These are phyloP conservation scores for Aquilaria malaccensis DNA, from an alignment of 345 rosid genomes.

Conservation along the genomic window DNA sequence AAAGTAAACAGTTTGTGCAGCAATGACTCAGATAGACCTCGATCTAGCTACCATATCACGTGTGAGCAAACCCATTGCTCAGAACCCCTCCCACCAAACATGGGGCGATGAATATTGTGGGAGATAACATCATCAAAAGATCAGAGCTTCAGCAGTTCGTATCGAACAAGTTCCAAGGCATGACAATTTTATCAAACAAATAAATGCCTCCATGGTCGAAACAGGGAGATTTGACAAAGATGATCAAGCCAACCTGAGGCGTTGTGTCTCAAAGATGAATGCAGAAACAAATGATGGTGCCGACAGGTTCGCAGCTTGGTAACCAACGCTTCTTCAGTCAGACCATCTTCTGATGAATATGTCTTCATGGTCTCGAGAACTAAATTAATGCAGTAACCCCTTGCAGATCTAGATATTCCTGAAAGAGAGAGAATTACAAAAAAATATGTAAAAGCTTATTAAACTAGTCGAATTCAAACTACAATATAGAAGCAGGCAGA, in stretches of 20 bases:
- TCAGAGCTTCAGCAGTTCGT: no score
- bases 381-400: slow-evolving; percentile 74
- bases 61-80: no score
- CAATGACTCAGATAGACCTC: no score
- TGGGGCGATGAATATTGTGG: no score
- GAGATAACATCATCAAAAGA: no score
- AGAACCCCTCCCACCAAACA: no score
- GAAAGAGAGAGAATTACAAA: slow-evolving; percentile 5
- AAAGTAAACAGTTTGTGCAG: no score
- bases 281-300: slow-evolving; percentile 88
- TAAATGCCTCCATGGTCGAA: background rate
- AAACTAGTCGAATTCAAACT: slow-evolving; percentile 1
- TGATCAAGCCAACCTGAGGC: slow-evolving; percentile 57
- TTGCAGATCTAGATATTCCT: slow-evolving; percentile 91
- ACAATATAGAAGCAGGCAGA: no score
- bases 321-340: slow-evolving; percentile 93
- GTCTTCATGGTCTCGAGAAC: slow-evolving; percentile 93
- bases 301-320: slow-evolving; percentile 80
- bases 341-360: slow-evolving; percentile 78
- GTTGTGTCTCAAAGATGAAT: slow-evolving; percentile 60
- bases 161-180: background rate
- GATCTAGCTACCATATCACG: no score
- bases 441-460: slow-evolving; percentile 4
- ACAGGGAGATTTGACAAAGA: background rate
- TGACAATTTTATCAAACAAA: background rate